Percentiles rank a stretch among this genome's conserved stretches.
Conservation (phyloP, 2,329 filamentous ascomycete genomes). For the Fusarium drepaniforme region DNA sequence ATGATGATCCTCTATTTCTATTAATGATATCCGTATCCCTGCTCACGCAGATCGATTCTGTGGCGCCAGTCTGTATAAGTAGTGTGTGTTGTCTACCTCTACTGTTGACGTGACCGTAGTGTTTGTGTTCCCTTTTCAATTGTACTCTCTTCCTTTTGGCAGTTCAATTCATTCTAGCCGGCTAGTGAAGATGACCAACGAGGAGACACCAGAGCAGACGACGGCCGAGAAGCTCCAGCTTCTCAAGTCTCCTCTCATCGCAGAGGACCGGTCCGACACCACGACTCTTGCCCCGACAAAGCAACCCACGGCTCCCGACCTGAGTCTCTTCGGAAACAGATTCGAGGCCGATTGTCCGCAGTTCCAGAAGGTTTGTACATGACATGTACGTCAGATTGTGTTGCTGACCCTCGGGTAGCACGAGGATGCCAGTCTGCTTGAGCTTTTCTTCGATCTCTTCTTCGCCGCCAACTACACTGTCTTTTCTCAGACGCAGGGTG, state of each 20-base stretch:
- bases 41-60: background rate
- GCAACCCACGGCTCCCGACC: slow-evolving; percentile 20
- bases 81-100: background rate
- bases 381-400: background rate
- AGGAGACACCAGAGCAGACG: slow-evolving; percentile 9
- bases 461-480: slow-evolving; percentile 73
- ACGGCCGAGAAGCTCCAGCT: slow-evolving; percentile 46
- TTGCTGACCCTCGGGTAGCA: slow-evolving; percentile 36
- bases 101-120: background rate
- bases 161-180: background rate
- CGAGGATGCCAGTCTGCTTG: slow-evolving; percentile 51
- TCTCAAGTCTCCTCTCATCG: slow-evolving; percentile 48
- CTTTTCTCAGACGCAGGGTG: slow-evolving; percentile 56
- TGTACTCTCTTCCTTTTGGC: background rate
- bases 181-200: slow-evolving; percentile 29
- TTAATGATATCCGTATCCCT: background rate
- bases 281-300: slow-evolving; percentile 18
- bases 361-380: slow-evolving; percentile 41
- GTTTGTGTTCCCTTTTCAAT: background rate
- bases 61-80: slow-evolving; percentile 18
- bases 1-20: background rate
- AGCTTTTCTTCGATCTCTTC: slow-evolving; percentile 55
- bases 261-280: slow-evolving; percentile 16
- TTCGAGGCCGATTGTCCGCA: slow-evolving; percentile 38
- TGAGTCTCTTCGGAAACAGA: slow-evolving; percentile 42